Conservation (phyloP, 331 rosid genomes). For the Quercus tomentella region DNA sequence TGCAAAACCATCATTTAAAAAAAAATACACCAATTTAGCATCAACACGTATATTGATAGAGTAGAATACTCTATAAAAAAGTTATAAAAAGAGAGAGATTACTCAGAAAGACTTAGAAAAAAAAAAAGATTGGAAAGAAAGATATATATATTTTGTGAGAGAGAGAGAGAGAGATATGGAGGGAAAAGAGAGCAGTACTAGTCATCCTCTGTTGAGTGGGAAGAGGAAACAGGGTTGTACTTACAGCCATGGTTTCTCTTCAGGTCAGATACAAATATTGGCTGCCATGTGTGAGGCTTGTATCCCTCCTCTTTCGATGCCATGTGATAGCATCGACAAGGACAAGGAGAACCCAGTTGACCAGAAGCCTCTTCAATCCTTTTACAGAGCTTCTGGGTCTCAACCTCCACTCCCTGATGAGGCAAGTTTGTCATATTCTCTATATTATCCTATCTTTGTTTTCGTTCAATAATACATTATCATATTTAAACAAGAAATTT, state of each 20-base stretch:
- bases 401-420: conserved; percentile 68
- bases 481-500: no score
- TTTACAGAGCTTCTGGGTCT: conserved; percentile 54
- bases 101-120: not conserved
- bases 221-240: conserved; percentile 25
- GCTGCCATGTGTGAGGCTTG: conserved; percentile 70
- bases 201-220: conserved; percentile 55
- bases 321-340: conserved; percentile 3
- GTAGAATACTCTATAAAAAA: not conserved
- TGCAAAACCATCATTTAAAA: no score
- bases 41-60: no score
- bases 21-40: no score
- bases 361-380: conserved; percentile 25
- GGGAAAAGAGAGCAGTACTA: conserved; percentile 2
- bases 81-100: not conserved
- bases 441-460: no score
- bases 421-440: conserved; percentile 27
- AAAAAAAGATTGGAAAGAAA: no score
- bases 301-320: conserved; percentile 45
- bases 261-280: conserved; percentile 51
- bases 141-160: not conserved
- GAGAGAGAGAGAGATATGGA: conserved; percentile 24
- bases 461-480: no score
- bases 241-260: conserved; percentile 62
- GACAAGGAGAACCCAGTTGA: conserved; percentile 14